These are phyloP conservation scores for Trichoderma asperellum DNA, from an alignment of 2,329 filamentous ascomycete species.

Conservation along the genomic window DNA sequence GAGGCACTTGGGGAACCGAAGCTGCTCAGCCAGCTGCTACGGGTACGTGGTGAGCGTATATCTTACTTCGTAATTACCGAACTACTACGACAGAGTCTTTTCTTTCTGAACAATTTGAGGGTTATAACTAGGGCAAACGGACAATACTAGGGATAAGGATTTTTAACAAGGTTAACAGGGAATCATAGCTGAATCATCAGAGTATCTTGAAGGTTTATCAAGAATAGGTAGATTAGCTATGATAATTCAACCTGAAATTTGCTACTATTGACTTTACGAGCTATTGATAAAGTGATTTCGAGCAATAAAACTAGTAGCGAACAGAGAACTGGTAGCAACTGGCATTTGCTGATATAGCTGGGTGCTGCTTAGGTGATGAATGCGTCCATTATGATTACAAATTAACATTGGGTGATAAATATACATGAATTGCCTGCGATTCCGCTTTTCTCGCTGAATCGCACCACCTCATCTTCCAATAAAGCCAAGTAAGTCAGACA, in stretches of 20 bases:
- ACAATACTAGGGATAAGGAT: not conserved
- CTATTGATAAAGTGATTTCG: not conserved
- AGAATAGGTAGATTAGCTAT: constrained; percentile 4
- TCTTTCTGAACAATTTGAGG: not conserved
- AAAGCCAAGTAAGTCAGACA: not conserved
- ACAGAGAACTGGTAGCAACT: not conserved
- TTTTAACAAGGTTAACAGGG: not conserved
- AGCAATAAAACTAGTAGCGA: not conserved
- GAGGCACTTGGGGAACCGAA: constrained; percentile 29
- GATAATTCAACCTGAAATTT: not conserved
- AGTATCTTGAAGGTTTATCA: constrained; percentile 2
- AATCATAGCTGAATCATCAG: not conserved
- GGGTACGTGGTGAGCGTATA: not conserved
- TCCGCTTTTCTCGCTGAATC: not conserved
- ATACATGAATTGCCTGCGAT: not conserved
- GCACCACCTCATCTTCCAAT: not conserved
- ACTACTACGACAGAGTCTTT: not conserved
- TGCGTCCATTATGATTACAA: constrained; percentile 5
- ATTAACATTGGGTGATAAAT: not conserved
- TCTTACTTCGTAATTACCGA: not conserved
- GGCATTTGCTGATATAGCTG: not conserved
- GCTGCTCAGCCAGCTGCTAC: not conserved
- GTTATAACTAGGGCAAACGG: not conserved
- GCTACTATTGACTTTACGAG: not conserved
- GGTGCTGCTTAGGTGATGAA: too few species aligned